These are phyloP conservation scores for Grosmannia serpens DNA, from an alignment of 2,329 filamentous ascomycete genomes.

Conservation along the genomic window DNA sequence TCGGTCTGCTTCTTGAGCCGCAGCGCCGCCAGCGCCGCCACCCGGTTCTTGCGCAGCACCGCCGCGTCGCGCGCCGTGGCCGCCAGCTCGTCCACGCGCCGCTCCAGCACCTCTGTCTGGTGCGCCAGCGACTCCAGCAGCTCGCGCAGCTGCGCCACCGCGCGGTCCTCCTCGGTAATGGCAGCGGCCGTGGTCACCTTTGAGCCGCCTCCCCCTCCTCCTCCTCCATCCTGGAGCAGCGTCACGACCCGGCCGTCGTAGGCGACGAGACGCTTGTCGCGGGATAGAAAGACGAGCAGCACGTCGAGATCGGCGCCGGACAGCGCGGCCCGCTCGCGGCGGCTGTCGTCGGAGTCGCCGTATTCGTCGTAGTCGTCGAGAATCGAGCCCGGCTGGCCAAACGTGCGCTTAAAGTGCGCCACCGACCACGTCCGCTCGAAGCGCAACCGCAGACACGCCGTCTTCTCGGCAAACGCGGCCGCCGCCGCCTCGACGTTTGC, in stretches of 20 bases:
- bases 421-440: conserved; percentile 60
- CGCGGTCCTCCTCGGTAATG: conserved; percentile 68
- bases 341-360: neutral
- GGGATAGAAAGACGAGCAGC: conserved; percentile 55
- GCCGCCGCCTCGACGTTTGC: conserved; percentile 49
- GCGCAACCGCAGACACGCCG: conserved; percentile 30
- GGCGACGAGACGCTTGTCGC: conserved; percentile 49
- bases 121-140: conserved; percentile 64
- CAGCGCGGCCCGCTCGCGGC: conserved; percentile 27
- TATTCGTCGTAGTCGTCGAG: conserved; percentile 15
- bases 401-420: conserved; percentile 49
- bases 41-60: conserved; percentile 59
- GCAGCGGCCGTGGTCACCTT: conserved; percentile 22
- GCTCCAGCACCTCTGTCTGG: conserved; percentile 55
- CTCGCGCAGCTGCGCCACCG: conserved; percentile 74
- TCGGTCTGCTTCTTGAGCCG: conserved; percentile 76
- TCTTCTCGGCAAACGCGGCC: conserved; percentile 38
- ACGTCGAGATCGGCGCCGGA: conserved; percentile 57
- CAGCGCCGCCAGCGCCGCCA: conserved; percentile 66
- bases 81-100: conserved; percentile 55
- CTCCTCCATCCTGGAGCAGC: conserved; percentile 7
- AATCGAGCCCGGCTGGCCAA: conserved; percentile 34
- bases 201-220: conserved; percentile 27
- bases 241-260: conserved; percentile 57
- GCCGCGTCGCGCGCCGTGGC: conserved; percentile 52